These are phyloP conservation scores for Tetrapyrgos nigripes DNA, from an alignment of 1,284 basidiomycete genomes.

Conservation along the genomic window DNA sequence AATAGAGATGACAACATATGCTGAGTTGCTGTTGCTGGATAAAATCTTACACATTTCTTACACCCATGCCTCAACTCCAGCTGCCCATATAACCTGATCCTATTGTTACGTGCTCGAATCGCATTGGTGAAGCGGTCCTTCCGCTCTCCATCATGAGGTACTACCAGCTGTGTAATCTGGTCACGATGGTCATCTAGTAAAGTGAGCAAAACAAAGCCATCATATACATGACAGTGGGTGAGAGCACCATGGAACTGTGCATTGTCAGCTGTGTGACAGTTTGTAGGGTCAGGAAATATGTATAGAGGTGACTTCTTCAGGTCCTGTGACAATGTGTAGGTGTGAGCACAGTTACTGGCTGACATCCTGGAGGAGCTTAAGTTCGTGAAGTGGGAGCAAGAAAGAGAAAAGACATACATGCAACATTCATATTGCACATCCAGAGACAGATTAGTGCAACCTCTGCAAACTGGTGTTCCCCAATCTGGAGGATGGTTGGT, in stretches of 20 bases:
- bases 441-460: not conserved
- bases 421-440: no score
- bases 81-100: not conserved
- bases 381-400: no score
- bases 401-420: no score
- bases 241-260: constrained; percentile 20
- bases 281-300: no score
- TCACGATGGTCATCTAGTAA: constrained; percentile 24
- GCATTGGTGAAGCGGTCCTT: constrained; percentile 17
- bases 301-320: constrained; percentile 1
- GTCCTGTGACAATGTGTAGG: not conserved
- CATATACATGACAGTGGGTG: constrained; percentile 24
- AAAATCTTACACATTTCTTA: no score
- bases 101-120: constrained; percentile 14
- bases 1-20: no score
- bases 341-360: no score
- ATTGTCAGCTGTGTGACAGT: not conserved
- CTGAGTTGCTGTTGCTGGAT: no score
- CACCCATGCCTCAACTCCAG: no score
- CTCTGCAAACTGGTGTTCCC: constrained; percentile 4
- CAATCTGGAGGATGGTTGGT: not conserved
- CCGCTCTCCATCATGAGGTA: constrained; percentile 16
- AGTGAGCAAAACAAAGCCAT: constrained; percentile 22
- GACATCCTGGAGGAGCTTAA: no score
- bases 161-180: not conserved